A percentile compares a stretch with the other conserved stretches of the same genome.
Evolutionary conservation across 164 flowering plant species (phyloP).

Genomic region (Echeveria elegans): DNA sequence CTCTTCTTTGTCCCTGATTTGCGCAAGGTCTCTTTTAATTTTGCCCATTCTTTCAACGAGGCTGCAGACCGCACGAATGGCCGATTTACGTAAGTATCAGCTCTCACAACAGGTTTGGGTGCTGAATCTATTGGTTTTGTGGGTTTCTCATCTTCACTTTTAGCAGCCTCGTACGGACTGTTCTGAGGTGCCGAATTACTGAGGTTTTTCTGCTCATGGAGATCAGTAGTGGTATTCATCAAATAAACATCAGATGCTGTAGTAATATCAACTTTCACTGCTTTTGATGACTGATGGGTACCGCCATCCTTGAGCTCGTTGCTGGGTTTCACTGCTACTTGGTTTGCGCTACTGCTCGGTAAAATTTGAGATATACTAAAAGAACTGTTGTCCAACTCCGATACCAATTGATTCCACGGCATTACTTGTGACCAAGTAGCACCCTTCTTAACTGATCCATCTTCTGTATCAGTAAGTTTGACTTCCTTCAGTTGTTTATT

Average conservation of each 20-base stretch:
- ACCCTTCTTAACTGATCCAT: constrained; percentile 24
- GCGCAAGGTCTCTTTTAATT: constrained; percentile 45
- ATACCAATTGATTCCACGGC: constrained; percentile 60
- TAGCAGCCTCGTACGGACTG: background rate
- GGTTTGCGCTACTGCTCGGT: constrained; percentile 21
- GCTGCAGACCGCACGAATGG: constrained; percentile 56
- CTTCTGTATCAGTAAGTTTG: constrained; percentile 2
- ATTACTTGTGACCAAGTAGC: constrained; percentile 43
- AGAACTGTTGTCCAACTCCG: constrained; percentile 23
- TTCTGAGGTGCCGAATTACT: background rate
- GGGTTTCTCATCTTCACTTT: constrained; percentile 7
- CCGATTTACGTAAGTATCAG: constrained; percentile 36
- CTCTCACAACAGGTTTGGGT: constrained; percentile 9
- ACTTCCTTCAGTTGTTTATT: background rate
- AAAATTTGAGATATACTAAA: constrained; percentile 59
- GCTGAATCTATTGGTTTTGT: background rate
- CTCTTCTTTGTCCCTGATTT: constrained; percentile 30
- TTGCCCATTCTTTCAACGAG: constrained; percentile 65
- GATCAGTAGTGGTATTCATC: background rate
- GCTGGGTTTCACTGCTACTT: constrained; percentile 13
- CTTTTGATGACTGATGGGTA: background rate
- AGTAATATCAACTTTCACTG: constrained; percentile 4
- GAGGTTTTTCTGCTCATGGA: constrained; percentile 8
- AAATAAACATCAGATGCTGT: constrained; percentile 11
- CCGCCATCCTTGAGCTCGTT: background rate